Conservation (phyloP, 164 flowering plant species). For the Chimonanthus salicifolius region DNA sequence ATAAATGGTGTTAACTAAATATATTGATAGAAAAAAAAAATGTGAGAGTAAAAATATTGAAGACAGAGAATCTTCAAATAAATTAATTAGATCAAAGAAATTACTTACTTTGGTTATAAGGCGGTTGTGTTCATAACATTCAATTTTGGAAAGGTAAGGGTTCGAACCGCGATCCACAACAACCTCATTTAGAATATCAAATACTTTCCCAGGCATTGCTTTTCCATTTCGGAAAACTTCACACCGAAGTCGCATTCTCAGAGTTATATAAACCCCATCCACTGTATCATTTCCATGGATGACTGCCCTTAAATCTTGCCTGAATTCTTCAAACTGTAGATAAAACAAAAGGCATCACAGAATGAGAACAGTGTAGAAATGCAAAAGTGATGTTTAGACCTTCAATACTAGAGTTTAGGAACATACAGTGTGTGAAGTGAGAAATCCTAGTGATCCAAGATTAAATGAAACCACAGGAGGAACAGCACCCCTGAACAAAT, state of each 20-base stretch:
- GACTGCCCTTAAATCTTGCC: constrained; percentile 72
- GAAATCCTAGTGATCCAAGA: constrained; percentile 98
- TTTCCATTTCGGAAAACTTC: constrained; percentile 89
- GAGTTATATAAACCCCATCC: constrained; percentile 96
- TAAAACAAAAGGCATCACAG: constrained; percentile 5
- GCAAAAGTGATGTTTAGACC: constrained; percentile 2
- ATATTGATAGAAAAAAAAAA: constrained; percentile 1
- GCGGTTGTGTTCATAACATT: constrained; percentile 91
- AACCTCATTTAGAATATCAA: constrained; percentile 89
- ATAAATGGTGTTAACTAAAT: neutral
- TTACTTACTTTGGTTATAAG: constrained; percentile 89
- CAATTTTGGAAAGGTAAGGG: constrained; percentile 96
- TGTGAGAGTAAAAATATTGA: neutral
- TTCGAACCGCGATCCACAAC: constrained; percentile 99
- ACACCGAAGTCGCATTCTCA: constrained; percentile 91
- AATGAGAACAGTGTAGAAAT: neutral
- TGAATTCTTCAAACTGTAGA: constrained; percentile 74
- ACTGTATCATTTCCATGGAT: constrained; percentile 82
- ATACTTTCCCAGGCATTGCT: constrained; percentile 92
- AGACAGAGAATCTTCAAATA: neutral
- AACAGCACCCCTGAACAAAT: constrained; percentile 86
- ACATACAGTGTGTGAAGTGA: constrained; percentile 88
- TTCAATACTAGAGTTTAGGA: constrained; percentile 7
- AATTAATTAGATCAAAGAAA: neutral
- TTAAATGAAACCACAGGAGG: constrained; percentile 98